Conservation (phyloP, 2,329 filamentous ascomycete species). For the Hymenoscyphus fraxineus region DNA sequence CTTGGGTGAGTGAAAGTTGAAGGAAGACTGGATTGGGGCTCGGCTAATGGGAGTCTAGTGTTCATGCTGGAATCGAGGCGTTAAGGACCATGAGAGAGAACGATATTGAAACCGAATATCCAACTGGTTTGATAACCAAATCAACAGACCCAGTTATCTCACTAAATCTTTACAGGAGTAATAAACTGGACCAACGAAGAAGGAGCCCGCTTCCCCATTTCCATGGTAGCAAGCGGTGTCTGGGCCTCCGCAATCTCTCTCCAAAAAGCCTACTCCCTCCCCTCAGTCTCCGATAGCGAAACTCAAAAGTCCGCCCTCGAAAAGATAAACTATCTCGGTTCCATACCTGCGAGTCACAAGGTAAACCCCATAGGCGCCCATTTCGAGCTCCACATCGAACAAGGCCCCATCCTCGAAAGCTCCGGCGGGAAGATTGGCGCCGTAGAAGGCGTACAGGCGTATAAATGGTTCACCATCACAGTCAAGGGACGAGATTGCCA, state of each 20-base stretch:
- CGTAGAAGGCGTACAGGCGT: slow-evolving; percentile 70
- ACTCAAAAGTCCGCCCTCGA: slow-evolving; percentile 67
- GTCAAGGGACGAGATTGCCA: slow-evolving; percentile 66
- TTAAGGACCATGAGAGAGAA: slow-evolving; percentile 65
- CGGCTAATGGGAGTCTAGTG: slow-evolving; percentile 36
- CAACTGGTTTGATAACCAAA: slow-evolving; percentile 35
- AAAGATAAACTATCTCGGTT: slow-evolving; percentile 67
- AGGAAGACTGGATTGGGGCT: background rate
- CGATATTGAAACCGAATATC: slow-evolving; percentile 61
- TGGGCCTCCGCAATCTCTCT: slow-evolving; percentile 68
- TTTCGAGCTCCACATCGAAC: slow-evolving; percentile 83
- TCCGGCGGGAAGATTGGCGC: slow-evolving; percentile 62
- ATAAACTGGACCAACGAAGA: slow-evolving; percentile 81
- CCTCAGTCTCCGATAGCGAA: slow-evolving; percentile 57
- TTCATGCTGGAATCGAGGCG: slow-evolving; percentile 70
- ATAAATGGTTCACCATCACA: slow-evolving; percentile 68
- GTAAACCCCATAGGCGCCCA: slow-evolving; percentile 67
- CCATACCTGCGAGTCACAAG: slow-evolving; percentile 51
- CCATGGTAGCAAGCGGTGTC: slow-evolving; percentile 71
- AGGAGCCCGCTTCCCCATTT: slow-evolving; percentile 73
- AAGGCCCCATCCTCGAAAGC: slow-evolving; percentile 70
- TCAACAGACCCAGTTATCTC: slow-evolving; percentile 27
- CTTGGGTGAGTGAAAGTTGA: slow-evolving; percentile 41
- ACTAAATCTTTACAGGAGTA: slow-evolving; percentile 41
- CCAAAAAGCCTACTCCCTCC: slow-evolving; percentile 56